Evolutionary conservation across 169 alveolate genomes (phyloP).

Genomic region (Cryptosporidium bovis): DNA sequence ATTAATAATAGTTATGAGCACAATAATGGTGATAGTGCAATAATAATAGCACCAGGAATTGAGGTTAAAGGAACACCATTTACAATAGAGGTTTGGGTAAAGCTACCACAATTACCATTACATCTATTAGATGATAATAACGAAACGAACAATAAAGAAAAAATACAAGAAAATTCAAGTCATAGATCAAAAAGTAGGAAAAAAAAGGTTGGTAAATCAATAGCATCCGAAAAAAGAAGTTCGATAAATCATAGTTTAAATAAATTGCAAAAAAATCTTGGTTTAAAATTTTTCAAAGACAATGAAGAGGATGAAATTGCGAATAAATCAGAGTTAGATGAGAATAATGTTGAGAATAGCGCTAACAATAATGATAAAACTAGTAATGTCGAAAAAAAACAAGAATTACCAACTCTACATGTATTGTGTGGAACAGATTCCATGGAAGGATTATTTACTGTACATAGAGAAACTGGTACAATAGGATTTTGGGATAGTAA

Average conservation of each 20-base stretch:
- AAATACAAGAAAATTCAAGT: conserved; percentile 3
- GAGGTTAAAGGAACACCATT: conserved; percentile 43
- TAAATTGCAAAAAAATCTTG: conserved; percentile 59
- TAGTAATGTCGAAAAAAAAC: conserved; percentile 9
- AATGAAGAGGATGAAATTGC: neutral
- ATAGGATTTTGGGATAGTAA: conserved; percentile 74
- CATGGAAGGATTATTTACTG: conserved; percentile 73
- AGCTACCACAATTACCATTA: conserved; percentile 37
- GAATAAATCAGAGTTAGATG: neutral
- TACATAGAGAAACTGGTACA: conserved; percentile 56
- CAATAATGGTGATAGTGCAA: conserved; percentile 53
- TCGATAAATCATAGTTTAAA: conserved; percentile 14
- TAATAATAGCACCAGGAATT: conserved; percentile 59
- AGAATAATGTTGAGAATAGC: neutral
- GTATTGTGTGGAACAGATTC: conserved; percentile 68
- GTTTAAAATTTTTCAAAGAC: neutral
- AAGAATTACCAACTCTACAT: conserved; percentile 66
- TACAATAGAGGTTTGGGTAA: conserved; percentile 72
- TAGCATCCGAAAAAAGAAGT: conserved; percentile 10
- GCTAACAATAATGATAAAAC: neutral
- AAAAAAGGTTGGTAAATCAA: conserved; percentile 24
- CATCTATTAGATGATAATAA: neutral
- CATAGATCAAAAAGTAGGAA: conserved; percentile 7
- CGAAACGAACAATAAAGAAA: neutral
- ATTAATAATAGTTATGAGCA: conserved; percentile 11